A percentile compares a stretch with the other conserved stretches of the same genome.
phyloP scores from a whole-genome alignment of 441 rosid genomes.

The Lepidium campestre region DNA sequence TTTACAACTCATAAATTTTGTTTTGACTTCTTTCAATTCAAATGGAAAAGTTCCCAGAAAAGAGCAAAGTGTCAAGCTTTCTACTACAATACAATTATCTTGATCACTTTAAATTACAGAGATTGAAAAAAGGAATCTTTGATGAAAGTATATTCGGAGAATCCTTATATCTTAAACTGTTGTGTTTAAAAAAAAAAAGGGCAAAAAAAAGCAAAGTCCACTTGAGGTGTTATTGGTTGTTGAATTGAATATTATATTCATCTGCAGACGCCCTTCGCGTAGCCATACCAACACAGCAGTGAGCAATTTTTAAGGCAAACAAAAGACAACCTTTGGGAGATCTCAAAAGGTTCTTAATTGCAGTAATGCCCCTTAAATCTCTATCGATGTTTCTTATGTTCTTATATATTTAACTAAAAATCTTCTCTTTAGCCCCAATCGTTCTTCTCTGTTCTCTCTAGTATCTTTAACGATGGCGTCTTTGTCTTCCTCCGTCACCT shows the following conservation, averaged over 20 bases:
- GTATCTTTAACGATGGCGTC: constrained; percentile 44
- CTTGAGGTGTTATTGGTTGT: background rate
- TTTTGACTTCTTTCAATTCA: constrained; percentile 9
- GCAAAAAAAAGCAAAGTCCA: constrained; percentile 20
- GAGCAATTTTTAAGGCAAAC: background rate
- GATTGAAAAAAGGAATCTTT: background rate
- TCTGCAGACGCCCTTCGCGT: constrained; percentile 5
- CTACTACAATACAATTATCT: background rate
- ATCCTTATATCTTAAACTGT: background rate
- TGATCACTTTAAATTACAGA: too few species aligned
- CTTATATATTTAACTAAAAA: background rate
- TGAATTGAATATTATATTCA: constrained; percentile 12
- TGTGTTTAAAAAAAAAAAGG: background rate
- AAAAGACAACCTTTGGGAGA: constrained; percentile 56
- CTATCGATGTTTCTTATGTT: constrained; percentile 58
- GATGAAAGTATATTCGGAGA: constrained; percentile 13
- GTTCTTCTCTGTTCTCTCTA: background rate
- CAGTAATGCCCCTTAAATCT: constrained; percentile 9
- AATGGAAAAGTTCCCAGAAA: background rate
- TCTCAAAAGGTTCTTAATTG: constrained; percentile 47
- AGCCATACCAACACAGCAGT: constrained; percentile 16
- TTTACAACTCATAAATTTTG: constrained; percentile 14
- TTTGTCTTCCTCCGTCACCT: constrained; percentile 44
- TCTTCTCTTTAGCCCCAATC: background rate
- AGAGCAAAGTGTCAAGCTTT: background rate